Percentiles rank a stretch among this genome's conserved stretches.
These are phyloP conservation scores for Oryza australiensis DNA, from an alignment of 176 grass and related monocot genomes.

Conservation along the genomic window DNA sequence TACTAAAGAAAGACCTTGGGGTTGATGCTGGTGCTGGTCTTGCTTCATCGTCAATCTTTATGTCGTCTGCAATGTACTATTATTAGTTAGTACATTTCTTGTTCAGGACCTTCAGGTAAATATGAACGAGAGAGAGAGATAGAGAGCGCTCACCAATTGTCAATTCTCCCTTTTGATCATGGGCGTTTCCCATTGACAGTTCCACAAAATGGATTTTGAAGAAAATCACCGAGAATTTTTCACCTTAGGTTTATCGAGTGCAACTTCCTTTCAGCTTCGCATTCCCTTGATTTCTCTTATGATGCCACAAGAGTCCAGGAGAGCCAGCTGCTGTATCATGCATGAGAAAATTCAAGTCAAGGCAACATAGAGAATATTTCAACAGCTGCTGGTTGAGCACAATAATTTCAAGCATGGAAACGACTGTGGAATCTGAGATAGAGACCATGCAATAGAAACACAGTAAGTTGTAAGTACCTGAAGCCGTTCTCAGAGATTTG, in stretches of 20 bases:
- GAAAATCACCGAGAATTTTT: conserved; percentile 34
- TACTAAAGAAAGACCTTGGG: conserved; percentile 30
- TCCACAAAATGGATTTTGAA: conserved; percentile 34
- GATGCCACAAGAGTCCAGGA: conserved; percentile 31
- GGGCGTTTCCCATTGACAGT: conserved; percentile 28
- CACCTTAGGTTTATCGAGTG: not conserved
- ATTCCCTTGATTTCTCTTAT: conserved; percentile 41
- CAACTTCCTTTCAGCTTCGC: conserved; percentile 16
- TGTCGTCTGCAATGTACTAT: conserved; percentile 54
- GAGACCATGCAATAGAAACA: not conserved
- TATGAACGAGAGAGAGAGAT: not conserved
- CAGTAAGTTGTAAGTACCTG: conserved; percentile 14
- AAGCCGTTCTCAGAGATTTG: conserved; percentile 38
- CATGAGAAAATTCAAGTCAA: conserved; percentile 22
- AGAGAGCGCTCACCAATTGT: conserved; percentile 41
- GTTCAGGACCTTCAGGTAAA: not conserved
- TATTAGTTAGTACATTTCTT: conserved; percentile 7
- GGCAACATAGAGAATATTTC: not conserved
- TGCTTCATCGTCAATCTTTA: conserved; percentile 58
- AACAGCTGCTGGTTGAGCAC: not conserved
- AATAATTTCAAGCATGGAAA: not conserved
- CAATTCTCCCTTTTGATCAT: conserved; percentile 46
- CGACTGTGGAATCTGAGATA: not conserved
- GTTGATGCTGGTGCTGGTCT: conserved; percentile 29
- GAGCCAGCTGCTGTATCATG: conserved; percentile 44